Conservation (phyloP, 2,329 filamentous ascomycete species). For the Hymenoscyphus fructigenus region DNA sequence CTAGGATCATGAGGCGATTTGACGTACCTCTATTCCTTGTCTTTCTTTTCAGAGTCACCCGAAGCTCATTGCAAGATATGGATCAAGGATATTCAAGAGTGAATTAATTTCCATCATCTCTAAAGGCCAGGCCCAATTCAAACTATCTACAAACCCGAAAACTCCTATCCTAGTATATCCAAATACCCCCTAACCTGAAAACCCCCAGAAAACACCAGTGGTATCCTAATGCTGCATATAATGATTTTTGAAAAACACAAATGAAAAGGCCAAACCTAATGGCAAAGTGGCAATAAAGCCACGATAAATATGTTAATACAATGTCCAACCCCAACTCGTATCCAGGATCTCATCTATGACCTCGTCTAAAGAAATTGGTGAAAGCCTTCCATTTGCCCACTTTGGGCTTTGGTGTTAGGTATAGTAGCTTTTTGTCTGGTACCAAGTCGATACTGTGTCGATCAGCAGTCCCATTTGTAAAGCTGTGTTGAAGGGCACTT, state of each 20-base stretch:
- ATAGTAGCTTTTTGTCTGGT: constrained; percentile 3
- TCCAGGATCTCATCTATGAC: constrained; percentile 6
- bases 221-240: constrained; percentile 8
- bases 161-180: constrained; percentile 10
- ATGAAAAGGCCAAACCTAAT: neutral
- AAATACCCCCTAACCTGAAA: neutral
- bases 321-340: neutral
- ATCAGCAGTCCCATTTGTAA: constrained; percentile 10
- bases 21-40: neutral
- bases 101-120: neutral
- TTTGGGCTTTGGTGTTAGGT: constrained; percentile 24
- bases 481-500: constrained; percentile 21
- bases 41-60: too few relatives aligned
- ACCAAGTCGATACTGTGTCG: constrained; percentile 19
- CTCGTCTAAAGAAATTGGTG: constrained; percentile 30
- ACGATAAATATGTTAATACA: constrained; percentile 10
- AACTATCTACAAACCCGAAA: constrained; percentile 9
- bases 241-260: neutral
- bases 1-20: too few relatives aligned
- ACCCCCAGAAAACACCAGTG: constrained; percentile 5
- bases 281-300: neutral
- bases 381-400: constrained; percentile 31
- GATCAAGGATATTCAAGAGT: neutral
- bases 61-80: neutral
- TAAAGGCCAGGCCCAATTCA: neutral